phyloP scores from a whole-genome alignment of 164 flowering plant genomes.

The Malania oleifera region DNA sequence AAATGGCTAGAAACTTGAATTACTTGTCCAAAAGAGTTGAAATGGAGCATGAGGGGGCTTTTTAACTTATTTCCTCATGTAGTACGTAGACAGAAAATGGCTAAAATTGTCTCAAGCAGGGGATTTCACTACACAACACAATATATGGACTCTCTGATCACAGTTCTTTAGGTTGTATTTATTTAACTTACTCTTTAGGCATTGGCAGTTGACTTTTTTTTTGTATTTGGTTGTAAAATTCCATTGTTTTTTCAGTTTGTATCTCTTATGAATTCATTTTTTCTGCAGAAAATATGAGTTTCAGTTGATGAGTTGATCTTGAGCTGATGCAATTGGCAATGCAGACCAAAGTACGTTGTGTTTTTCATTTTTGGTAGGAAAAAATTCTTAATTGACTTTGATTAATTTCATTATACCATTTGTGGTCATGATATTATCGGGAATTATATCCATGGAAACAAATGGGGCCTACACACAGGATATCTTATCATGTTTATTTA shows the following conservation, averaged over 20 bases:
- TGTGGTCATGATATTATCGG: not conserved
- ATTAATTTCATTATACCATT: not conserved
- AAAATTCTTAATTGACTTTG: no score
- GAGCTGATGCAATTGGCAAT: not conserved
- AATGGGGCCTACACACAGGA: not conserved
- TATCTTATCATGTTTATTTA: slow-evolving; percentile 4
- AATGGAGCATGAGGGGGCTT: no score
- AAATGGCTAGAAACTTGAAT: no score
- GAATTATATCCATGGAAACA: not conserved
- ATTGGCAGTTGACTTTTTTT: no score
- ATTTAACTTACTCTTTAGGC: no score
- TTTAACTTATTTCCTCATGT: no score
- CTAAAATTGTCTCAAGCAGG: no score
- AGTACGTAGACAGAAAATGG: no score
- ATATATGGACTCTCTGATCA: no score
- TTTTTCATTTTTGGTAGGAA: not conserved
- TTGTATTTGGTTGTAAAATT: not conserved
- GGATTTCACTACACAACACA: no score
- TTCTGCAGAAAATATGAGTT: slow-evolving; percentile 3
- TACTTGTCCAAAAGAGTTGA: no score
- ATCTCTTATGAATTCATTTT: not conserved
- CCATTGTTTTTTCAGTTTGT: not conserved
- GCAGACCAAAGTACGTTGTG: not conserved
- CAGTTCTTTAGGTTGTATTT: no score
- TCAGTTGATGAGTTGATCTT: not conserved